Base-by-base conservation (phyloP, 192 early-diverging fungal species). In the Coemansia sp. region DNA sequence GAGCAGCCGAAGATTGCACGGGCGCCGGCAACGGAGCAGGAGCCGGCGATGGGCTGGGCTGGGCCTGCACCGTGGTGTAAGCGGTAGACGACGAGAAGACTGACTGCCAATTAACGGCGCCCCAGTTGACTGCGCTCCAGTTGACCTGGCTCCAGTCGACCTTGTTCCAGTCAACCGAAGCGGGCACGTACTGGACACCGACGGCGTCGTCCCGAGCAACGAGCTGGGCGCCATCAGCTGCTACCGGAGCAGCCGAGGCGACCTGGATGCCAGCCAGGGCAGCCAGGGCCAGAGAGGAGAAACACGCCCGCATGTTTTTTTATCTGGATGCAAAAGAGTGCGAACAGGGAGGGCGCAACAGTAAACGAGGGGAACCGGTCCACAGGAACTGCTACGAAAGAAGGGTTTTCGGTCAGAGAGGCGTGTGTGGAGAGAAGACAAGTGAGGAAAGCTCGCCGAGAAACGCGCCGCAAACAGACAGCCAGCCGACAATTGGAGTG, bases 71-170 rank as follows among this genome's bases (percentile, higher is more conserved):
- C 31, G 35, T 5, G 17, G 36, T 41, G 38, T 38, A 23, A 15
- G 23, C 12, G 20, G 51, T 8, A 10, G 38, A 43, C 20, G 47
- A 52, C 10, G 62, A 39, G 32, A 67, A 61, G 10, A 65, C 52
- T 6, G 53, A 47, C 27, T 42, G 10, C 65, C 65, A 68, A 43
- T 68, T 49, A 32, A 68, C 23, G 4, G 58, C 31, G 22, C 29
- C 43, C 65, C 65, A 67, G 53, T 56, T 47, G 30, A 67, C 28
- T 6, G 58, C 30, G 31, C 25, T 43, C 54, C 53, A 55, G 44
- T 62, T 51, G 28, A 64, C 54, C 25, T 55, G 35, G 26, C 32
- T 55, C 60, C 60, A 70, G 51, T 62, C 53, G 22, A 64, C 49
- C 25, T 55, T 43, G 56, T 34, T 48, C 62, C 53, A 64, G 39